Percentiles rank a stretch among this genome's conserved stretches.
These are phyloP conservation scores for Lactarius tabidus DNA, from an alignment of 768 basidiomycete genomes.

Conservation along the genomic window DNA sequence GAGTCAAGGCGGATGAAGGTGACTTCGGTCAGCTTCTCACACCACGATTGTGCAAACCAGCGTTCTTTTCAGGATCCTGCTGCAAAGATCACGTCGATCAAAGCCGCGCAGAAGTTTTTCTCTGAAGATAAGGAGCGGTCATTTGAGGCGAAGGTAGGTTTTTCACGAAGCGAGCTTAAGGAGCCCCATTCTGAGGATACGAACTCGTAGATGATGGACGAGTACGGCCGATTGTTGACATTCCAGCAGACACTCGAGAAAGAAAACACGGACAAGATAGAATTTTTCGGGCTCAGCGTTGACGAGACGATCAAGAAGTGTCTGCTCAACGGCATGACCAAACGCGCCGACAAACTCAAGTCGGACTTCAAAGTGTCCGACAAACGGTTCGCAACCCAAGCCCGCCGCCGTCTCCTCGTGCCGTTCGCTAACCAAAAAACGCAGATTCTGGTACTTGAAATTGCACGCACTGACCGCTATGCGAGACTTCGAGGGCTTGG, in stretches of 20 bases:
- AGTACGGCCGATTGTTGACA: conserved; percentile 67
- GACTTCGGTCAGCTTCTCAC: conserved; percentile 23
- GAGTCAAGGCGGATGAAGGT: conserved; percentile 72
- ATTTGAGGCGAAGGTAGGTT: conserved; percentile 86
- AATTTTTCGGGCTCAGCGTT: conserved; percentile 79
- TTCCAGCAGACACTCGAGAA: conserved; percentile 86
- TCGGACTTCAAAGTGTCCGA: conserved; percentile 92
- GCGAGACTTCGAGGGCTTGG: conserved; percentile 83
- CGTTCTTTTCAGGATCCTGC: conserved; percentile 56
- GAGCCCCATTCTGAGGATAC: neutral
- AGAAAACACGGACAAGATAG: conserved; percentile 72
- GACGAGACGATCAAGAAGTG: conserved; percentile 83
- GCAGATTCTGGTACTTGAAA: conserved; percentile 92
- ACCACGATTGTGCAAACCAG: neutral
- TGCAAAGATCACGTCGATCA: conserved; percentile 67
- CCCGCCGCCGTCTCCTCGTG: neutral
- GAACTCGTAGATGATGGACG: conserved; percentile 81
- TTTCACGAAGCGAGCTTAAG: neutral
- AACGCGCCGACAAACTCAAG: conserved; percentile 85
- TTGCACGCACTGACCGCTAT: conserved; percentile 74
- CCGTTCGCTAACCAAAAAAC: neutral
- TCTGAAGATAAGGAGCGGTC: conserved; percentile 87
- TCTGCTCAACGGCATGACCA: conserved; percentile 72
- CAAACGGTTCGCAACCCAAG: conserved; percentile 60
- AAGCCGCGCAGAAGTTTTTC: conserved; percentile 87